Base-by-base conservation (phyloP, 1,284 basidiomycete genomes). In the Porodaedalea pini region DNA sequence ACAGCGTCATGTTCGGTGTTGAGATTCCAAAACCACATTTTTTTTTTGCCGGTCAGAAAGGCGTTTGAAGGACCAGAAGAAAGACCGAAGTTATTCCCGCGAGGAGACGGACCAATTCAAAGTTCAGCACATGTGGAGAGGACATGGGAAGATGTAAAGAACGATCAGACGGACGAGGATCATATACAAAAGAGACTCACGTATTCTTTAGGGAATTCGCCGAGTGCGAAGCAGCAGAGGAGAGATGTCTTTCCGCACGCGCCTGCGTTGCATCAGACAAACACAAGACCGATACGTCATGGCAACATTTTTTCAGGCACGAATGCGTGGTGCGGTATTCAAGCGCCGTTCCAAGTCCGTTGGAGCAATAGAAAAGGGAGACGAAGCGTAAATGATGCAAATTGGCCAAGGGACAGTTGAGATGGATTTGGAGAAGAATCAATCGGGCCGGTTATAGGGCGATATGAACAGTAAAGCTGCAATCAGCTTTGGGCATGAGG, bases 121-220 rank as follows among this genome's bases (percentile, higher is more conserved):
- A 43, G 40, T 43, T 31, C 7, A 3, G 32, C 17, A 32, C 37
- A 44, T 27, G 37, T 39, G 13, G 10, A n/a, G 31, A 43, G 23
- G 52, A 59, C 59, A 57, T 48, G 57, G 62, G 51, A 54, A 48
- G 50, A 41, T 8, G 57, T 40, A 47, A 39, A 48, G 43, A 32
- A 34, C 34, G 49, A 58, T 23, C 60, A 61, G 53, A 56, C 49
- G 49, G 62, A 56, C 37, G 41, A 51, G 44, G 40, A 44, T 27
- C 40, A 63, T 62, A 4, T 36, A 39, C 52, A 41, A 37, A 27
- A 37, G 53, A 50, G 52, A 81, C 87, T 67, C 70, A 92, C 94
- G 70, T 98, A 97, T 86, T 93, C 90, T 73, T 94, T 93, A 44
- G 95, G 96, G 68, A 99, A 98, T 74, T 98, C 92, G 61, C 96